These are phyloP conservation scores for Botryotinia convoluta DNA, from an alignment of 2,329 filamentous ascomycete genomes.

Conservation along the genomic window DNA sequence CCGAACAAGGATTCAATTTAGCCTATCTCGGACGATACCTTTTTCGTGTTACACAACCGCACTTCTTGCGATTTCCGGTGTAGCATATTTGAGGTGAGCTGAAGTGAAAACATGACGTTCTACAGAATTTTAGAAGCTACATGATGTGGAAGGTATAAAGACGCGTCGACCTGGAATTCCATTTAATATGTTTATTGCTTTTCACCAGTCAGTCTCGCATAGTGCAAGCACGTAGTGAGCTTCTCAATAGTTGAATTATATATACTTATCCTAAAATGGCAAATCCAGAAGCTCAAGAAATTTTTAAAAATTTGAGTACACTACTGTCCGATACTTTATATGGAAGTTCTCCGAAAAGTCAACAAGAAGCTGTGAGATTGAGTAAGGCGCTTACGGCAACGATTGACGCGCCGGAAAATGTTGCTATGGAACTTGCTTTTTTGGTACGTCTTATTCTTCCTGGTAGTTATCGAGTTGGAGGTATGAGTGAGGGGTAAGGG, in stretches of 20 bases:
- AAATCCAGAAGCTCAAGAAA: not conserved
- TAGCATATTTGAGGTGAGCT: not conserved
- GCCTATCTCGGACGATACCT: not conserved
- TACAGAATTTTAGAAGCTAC: not conserved
- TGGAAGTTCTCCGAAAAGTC: not conserved
- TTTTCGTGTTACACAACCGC: not conserved
- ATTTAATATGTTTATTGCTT: not conserved
- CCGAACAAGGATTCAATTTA: not conserved
- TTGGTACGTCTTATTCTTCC: not conserved
- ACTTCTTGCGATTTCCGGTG: not conserved
- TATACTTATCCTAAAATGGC: not conserved
- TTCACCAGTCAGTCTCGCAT: not conserved
- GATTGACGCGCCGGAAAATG: not conserved
- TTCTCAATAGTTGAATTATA: not conserved
- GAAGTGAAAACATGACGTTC: not conserved
- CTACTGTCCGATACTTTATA: not conserved
- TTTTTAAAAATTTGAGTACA: not conserved
- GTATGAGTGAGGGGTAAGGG: too few species aligned
- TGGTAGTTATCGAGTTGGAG: not conserved
- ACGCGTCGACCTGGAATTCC: not conserved
- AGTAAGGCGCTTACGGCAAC: not conserved
- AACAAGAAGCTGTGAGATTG: not conserved
- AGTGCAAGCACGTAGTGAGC: not conserved
- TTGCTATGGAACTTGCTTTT: not conserved
- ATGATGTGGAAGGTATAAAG: not conserved